Base-by-base conservation (phyloP, 768 basidiomycete genomes). In the Suillus cothurnatus region DNA sequence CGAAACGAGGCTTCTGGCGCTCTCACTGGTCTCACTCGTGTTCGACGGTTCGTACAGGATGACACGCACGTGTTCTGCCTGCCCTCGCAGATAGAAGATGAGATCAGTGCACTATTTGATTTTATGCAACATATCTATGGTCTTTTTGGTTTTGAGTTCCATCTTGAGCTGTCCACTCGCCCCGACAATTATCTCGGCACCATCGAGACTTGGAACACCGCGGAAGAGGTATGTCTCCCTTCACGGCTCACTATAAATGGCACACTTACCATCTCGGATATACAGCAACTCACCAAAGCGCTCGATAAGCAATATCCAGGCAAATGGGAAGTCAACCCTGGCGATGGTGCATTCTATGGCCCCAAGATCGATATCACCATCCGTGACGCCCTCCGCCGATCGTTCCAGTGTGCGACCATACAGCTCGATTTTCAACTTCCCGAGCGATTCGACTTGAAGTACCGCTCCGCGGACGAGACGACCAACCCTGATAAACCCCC, bases 31-130 rank as follows among this genome's bases (percentile, higher is more conserved):
- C 78, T 99, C 71, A 96, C 95, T 19, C 86, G 97, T 65, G 97
- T 99, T 52, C 84, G 97, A 64, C 83, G 97, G 53, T 99, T 99
- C 79, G 91, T 94, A 63, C 97, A 99, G 80, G 97, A 99, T 73
- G 97, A 99, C 76, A 95, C 97, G 0, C 97, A 99, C 77, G 92
- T 99, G 62, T 99, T 99, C 83, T 99, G 97, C 77, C 96, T 94
- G 87, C 92, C 93, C 11, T 87, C 90, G 11, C 95, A 95, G 82
- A 88, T 99, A 66, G 92, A 89, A 69, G 85, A 88, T 32, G 97
- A 99, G 78, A 93, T 99, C 60, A 81, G 83, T 61, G 85, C 84
- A 4, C 81, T 97, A 65, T 99, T 99, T 73, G 94, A 98, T 73
- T 98, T 99, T 81, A 91, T 99, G 86, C 84, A 97, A 70, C 88